These are phyloP conservation scores for Suhomyces sp. DNA, from an alignment of 805 yeast genomes.

Conservation along the genomic window DNA sequence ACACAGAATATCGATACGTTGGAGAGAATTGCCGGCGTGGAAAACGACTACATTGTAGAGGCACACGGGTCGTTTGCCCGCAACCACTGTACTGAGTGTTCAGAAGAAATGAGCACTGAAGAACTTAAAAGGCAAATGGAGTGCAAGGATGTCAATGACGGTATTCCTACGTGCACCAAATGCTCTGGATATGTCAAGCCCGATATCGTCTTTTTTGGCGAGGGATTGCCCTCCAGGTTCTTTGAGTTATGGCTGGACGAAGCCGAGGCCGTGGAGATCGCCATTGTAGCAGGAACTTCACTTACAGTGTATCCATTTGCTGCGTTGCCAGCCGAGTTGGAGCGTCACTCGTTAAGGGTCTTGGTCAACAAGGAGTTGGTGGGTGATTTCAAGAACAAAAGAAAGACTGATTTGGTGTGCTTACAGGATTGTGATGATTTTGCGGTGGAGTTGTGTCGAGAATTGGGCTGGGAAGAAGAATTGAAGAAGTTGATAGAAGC, in stretches of 20 bases:
- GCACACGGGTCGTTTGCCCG: conserved; percentile 94
- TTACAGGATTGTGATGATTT: conserved; percentile 67
- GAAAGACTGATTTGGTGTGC: conserved; percentile 60
- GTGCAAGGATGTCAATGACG: conserved; percentile 21
- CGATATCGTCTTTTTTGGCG: conserved; percentile 93
- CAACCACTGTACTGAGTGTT: conserved; percentile 81
- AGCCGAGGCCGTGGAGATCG: conserved; percentile 54
- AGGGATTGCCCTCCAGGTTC: conserved; percentile 68
- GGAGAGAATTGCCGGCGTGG: conserved; percentile 80
- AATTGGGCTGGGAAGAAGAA: conserved; percentile 65
- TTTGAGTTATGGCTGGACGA: conserved; percentile 67
- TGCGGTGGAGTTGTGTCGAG: conserved; percentile 49
- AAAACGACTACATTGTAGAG: conserved; percentile 64
- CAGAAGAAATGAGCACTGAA: conserved; percentile 47
- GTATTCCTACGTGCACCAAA: conserved; percentile 53
- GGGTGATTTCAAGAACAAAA: conserved; percentile 60
- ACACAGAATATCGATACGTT: conserved; percentile 93
- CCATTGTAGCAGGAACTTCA: conserved; percentile 90
- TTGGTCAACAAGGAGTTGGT: conserved; percentile 74
- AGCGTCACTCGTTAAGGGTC: conserved; percentile 48
- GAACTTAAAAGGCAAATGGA: conserved; percentile 42
- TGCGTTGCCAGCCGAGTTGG: conserved; percentile 66
- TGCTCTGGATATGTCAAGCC: conserved; percentile 87
- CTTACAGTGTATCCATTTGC: conserved; percentile 91
- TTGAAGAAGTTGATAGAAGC: conserved; percentile 35